A percentile compares a stretch with the other conserved stretches of the same genome.
Conservation (phyloP, 1,139 yeast genomes). For the Diutina mesorugosa region DNA sequence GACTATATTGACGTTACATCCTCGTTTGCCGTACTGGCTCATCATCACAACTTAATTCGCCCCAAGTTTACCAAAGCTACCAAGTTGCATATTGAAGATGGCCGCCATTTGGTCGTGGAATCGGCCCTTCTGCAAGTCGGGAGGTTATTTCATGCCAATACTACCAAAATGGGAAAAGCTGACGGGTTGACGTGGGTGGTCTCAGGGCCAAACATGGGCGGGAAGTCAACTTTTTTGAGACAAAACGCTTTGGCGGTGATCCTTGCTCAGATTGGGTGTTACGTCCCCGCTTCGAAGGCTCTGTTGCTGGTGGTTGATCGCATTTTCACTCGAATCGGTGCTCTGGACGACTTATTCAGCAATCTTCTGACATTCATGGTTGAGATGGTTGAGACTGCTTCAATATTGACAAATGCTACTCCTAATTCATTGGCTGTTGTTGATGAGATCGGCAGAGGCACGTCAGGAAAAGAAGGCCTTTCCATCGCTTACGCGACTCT, state of each 20-base stretch:
- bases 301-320: slow-evolving; percentile 72
- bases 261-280: slow-evolving; percentile 82
- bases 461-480: slow-evolving; percentile 80
- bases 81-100: slow-evolving; percentile 36
- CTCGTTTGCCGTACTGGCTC: slow-evolving; percentile 61
- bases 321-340: slow-evolving; percentile 80
- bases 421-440: slow-evolving; percentile 67
- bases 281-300: slow-evolving; percentile 71
- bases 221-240: slow-evolving; percentile 80
- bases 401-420: slow-evolving; percentile 69
- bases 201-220: slow-evolving; percentile 98
- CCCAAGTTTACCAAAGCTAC: slow-evolving; percentile 48
- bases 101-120: slow-evolving; percentile 88
- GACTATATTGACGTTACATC: slow-evolving; percentile 65
- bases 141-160: slow-evolving; percentile 51
- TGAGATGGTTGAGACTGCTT: slow-evolving; percentile 91
- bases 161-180: slow-evolving; percentile 19
- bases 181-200: slow-evolving; percentile 44
- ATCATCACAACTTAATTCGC: slow-evolving; percentile 47
- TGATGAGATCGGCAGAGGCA: slow-evolving; percentile 96
- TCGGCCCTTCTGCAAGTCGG: slow-evolving; percentile 43
- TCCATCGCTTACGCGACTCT: slow-evolving; percentile 83
- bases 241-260: slow-evolving; percentile 80
- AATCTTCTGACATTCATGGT: slow-evolving; percentile 95
- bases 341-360: slow-evolving; percentile 79